phyloP scores from a whole-genome alignment of 2,329 filamentous ascomycete genomes.

The Verticillium nubilum region DNA sequence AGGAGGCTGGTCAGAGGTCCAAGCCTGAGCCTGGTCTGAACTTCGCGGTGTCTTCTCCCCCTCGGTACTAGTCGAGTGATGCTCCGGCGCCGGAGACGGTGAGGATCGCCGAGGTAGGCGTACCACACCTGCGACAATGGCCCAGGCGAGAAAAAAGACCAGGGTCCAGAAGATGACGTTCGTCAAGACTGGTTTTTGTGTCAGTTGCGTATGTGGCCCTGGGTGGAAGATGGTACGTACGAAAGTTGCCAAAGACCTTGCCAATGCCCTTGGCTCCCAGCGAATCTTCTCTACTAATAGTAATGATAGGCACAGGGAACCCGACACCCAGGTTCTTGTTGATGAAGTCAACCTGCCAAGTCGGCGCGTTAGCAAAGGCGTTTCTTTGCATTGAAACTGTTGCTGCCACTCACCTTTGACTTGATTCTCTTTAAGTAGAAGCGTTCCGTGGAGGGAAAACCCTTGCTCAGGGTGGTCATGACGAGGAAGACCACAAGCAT shows the following conservation, averaged over 20 bases:
- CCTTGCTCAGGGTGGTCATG: conserved; percentile 21
- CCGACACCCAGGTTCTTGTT: conserved; percentile 46
- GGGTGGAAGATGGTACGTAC: conserved; percentile 21
- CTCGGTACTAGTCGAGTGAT: neutral
- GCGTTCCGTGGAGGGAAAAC: conserved; percentile 13
- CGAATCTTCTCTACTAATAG: conserved; percentile 31
- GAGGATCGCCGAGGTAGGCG: neutral
- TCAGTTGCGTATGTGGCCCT: neutral
- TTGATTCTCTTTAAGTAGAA: conserved; percentile 26
- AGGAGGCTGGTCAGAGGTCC: neutral
- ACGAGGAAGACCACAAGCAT: conserved; percentile 35
- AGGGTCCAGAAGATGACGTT: conserved; percentile 28
- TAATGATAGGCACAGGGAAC: conserved; percentile 44
- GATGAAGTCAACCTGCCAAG: conserved; percentile 39
- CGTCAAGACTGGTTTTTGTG: conserved; percentile 22
- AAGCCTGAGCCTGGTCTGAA: neutral
- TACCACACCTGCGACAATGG: conserved; percentile 1
- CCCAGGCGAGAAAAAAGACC: conserved; percentile 18
- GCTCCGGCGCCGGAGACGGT: neutral
- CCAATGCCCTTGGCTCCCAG: conserved; percentile 29
- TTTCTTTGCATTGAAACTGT: too few species aligned
- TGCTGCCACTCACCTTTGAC: conserved; percentile 28
- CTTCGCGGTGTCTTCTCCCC: neutral
- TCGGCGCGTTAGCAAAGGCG: neutral
- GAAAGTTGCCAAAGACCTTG: conserved; percentile 36